phyloP scores from a whole-genome alignment of 768 basidiomycete species.

The Podaxis sp. region DNA sequence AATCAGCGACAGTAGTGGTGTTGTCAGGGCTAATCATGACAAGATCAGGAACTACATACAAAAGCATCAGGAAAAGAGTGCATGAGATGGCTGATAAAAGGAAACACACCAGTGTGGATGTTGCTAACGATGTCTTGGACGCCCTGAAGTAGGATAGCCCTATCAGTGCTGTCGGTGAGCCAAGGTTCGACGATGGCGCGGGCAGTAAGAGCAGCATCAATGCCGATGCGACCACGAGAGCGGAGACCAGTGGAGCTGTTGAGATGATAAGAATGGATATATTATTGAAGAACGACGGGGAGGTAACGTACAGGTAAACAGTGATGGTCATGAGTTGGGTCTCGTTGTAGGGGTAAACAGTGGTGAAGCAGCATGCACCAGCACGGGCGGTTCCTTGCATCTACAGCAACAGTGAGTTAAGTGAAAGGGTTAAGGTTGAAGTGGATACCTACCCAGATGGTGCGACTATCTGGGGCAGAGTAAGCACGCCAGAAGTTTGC shows the following conservation, averaged over 20 bases:
- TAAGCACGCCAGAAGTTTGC: conserved; percentile 66
- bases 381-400: conserved; percentile 65
- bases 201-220: conserved; percentile 50
- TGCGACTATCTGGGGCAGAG: conserved; percentile 41
- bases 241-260: conserved; percentile 56
- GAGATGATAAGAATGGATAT: neutral
- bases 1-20: conserved; percentile 51
- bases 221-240: conserved; percentile 62
- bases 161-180: conserved; percentile 60
- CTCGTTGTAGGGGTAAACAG: conserved; percentile 50
- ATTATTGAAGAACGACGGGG: neutral
- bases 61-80: conserved; percentile 8
- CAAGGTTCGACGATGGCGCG: conserved; percentile 52
- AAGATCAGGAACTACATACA: conserved; percentile 42
- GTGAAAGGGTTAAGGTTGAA: neutral
- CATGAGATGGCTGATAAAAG: neutral
- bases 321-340: conserved; percentile 65
- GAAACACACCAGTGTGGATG: conserved; percentile 39
- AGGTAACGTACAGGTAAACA: conserved; percentile 44
- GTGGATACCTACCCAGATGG: conserved; percentile 43
- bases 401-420: conserved; percentile 26
- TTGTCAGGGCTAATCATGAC: conserved; percentile 62
- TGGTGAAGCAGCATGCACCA: conserved; percentile 52
- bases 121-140: conserved; percentile 48
- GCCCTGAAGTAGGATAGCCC: conserved; percentile 46